phyloP scores from a whole-genome alignment of 805 yeast genomes.

The Soucietia sequanensis region DNA sequence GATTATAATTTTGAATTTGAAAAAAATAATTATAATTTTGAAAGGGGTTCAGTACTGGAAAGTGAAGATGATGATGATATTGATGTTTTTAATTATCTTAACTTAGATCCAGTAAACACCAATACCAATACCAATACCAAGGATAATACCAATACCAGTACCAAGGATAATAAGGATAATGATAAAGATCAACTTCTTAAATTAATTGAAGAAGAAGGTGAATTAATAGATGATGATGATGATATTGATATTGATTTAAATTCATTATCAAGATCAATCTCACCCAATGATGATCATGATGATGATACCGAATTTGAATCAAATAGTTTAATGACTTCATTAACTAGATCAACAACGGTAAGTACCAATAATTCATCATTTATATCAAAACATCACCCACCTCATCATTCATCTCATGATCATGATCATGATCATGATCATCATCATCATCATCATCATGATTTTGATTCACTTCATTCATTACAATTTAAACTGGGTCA shows the following conservation, averaged over 20 bases:
- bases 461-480: not conserved
- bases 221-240: conserved; percentile 11
- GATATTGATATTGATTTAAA: conserved; percentile 19
- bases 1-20: conserved; percentile 2
- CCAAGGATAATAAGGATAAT: not conserved
- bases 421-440: too few relatives aligned
- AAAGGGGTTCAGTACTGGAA: conserved; percentile 7
- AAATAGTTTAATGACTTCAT: conserved; percentile 37
- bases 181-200: not conserved
- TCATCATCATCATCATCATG: conserved; percentile 8
- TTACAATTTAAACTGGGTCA: not conserved
- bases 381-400: conserved; percentile 8
- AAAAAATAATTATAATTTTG: not conserved
- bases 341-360: conserved; percentile 43
- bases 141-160: not conserved
- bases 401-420: too few relatives aligned
- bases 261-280: conserved; percentile 36
- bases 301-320: conserved; percentile 24
- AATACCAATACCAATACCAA: not conserved
- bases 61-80: conserved; percentile 9
- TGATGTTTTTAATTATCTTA: conserved; percentile 23
- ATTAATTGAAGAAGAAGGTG: conserved; percentile 14
- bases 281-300: conserved; percentile 33
- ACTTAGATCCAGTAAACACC: conserved; percentile 16
- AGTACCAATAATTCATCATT: conserved; percentile 27